Evolutionary conservation across 805 yeast species (phyloP), one percentile per base, ranked within the genome.

Genomic region (Pichia gijzeniarum): DNA sequence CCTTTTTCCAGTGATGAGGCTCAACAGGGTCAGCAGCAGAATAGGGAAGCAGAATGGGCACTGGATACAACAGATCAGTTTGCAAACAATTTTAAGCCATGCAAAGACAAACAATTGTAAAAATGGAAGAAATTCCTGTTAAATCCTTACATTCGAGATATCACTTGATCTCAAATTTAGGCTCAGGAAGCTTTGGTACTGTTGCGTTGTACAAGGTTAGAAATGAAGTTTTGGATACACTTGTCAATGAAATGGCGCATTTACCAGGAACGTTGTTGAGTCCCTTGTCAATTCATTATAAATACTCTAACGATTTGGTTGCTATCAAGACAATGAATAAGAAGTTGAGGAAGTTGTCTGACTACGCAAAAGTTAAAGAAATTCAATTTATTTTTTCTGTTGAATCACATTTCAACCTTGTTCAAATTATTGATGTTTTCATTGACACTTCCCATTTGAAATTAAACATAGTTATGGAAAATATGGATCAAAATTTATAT

Each of bases 401-500:
- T 19, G 81, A 86, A 1, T 72, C 85, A 1, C 95, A 88, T 64
- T 75, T 75, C 19, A 77, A 80, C 53, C 66, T 91, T 44, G 81
- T 90, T 17, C 85, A 81, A 53, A 73, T 88, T 4, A 79, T 77
- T 62, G 96, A 89, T 56, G 71, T 88, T 59, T 87, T 90, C 56
- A 72, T 86, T 47, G 96, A 91, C 64, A 68, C 74, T 42, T 50
- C 56, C 19, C 65, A 74, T 36, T 75, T 69, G 51, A 76, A 77
- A 54, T 69, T 88, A 45, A 88, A 87, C 57, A 86, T 90, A 33
- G 84, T 83, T 12, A 87, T 91, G 95, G 98, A 91, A 62, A 74
- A 82, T 21, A 77, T 90, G 88, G 85, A 82, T 52, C 88, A 82
- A 62, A 88, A 82, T 57, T 68, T 91, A 47, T 80, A 81, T 56